Evolutionary conservation across 805 yeast species (phyloP).

Genomic region (Yarrowia sp.): DNA sequence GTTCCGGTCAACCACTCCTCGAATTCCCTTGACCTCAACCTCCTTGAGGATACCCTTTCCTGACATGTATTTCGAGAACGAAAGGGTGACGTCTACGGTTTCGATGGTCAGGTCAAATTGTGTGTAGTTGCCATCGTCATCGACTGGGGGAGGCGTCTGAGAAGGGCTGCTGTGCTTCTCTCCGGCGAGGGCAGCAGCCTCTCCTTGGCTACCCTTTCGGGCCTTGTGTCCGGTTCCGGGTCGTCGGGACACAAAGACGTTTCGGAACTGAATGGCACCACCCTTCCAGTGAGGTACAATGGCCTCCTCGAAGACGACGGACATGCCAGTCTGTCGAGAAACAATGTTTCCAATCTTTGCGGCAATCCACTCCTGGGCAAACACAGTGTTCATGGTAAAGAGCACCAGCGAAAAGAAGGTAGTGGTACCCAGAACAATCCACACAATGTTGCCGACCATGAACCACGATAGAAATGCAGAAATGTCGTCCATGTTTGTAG

Average conservation of each 20-base stretch:
- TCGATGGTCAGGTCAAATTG: conserved; percentile 92
- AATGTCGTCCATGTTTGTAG: conserved; percentile 88
- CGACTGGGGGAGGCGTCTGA: conserved; percentile 25
- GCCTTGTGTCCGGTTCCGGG: conserved; percentile 58
- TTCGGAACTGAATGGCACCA: conserved; percentile 77
- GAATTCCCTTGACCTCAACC: conserved; percentile 72
- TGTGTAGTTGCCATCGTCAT: conserved; percentile 89
- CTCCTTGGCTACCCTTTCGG: conserved; percentile 68
- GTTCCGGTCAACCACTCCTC: conserved; percentile 91
- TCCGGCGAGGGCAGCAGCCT: conserved; percentile 49
- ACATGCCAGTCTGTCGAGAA: conserved; percentile 75
- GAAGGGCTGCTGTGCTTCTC: conserved; percentile 37
- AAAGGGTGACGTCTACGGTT: conserved; percentile 72
- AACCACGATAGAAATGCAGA: conserved; percentile 91
- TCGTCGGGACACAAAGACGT: conserved; percentile 80
- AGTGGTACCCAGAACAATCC: conserved; percentile 84
- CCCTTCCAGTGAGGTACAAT: conserved; percentile 92
- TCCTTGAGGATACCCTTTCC: conserved; percentile 85
- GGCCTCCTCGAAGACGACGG: conserved; percentile 88
- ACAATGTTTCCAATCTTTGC: conserved; percentile 73
- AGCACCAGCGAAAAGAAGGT: conserved; percentile 81
- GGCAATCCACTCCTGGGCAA: conserved; percentile 87
- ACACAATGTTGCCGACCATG: conserved; percentile 76
- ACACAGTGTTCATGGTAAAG: conserved; percentile 73
- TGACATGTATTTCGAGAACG: conserved; percentile 81